A percentile compares a stretch with the other conserved stretches of the same genome.
Conservation (phyloP, 495 filamentous ascomycete species). For the Aspergillus taichungensis region DNA sequence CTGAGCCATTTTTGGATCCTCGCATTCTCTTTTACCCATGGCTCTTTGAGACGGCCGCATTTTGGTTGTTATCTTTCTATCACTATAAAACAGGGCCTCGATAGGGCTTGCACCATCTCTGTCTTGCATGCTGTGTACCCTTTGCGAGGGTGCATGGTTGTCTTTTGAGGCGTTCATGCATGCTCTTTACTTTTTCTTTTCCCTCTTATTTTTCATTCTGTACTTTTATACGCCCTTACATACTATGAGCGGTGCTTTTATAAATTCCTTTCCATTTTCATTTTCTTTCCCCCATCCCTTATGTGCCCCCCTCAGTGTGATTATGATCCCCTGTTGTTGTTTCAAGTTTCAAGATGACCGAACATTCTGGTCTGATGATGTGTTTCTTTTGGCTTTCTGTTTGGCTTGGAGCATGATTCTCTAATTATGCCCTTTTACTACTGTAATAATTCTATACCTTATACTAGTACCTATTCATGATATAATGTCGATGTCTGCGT, state of each 20-base stretch:
- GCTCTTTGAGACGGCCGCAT: conserved; percentile 1
- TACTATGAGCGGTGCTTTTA: not conserved
- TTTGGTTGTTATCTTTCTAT: not conserved
- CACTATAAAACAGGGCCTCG: not conserved
- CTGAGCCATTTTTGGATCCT: conserved; percentile 5
- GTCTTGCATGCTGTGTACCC: conserved; percentile 12
- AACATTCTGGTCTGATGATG: too few relatives aligned
- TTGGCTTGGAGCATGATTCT: too few relatives aligned
- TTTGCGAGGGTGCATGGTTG: not conserved
- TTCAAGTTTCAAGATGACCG: too few relatives aligned
- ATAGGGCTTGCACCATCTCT: not conserved
- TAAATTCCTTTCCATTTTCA: not conserved
- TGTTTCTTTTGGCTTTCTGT: too few relatives aligned
- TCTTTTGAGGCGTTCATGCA: conserved; percentile 8
- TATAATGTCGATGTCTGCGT: not conserved
- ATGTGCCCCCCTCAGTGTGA: too few relatives aligned
- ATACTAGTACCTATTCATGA: not conserved
- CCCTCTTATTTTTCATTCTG: conserved; percentile 1
- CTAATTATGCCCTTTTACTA: not conserved
- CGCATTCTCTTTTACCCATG: conserved; percentile 6
- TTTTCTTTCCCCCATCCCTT: too few relatives aligned
- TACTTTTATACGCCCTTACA: not conserved
- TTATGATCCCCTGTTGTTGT: too few relatives aligned
- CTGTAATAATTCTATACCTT: not conserved
- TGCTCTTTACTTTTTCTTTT: conserved; percentile 3